Evolutionary conservation across 2,329 filamentous ascomycete genomes (phyloP), one percentile per base, ranked within the genome.

Genomic region (Arthrobotrys iridis): DNA sequence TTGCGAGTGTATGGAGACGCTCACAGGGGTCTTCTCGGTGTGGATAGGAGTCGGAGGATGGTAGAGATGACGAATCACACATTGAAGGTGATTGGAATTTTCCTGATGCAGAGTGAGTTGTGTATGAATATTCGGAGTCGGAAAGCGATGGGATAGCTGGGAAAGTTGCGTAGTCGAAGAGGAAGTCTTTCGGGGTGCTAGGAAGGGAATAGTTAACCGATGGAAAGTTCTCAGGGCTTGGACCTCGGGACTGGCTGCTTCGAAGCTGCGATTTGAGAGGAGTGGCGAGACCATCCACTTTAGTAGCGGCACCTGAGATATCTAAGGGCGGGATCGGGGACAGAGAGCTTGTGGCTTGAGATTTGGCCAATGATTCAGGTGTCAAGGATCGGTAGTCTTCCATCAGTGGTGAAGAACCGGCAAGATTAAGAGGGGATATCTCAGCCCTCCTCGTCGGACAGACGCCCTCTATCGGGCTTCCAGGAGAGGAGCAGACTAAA

Each of bases 1-100:
- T 30, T n/a, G 43, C 52, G 2, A 74, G 55, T 2, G 68, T 74
- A n/a, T 62, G 8, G 7, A 74, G 28, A 22, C 55, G 48, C 0
- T 52, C 68, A 50, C 41, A 74, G 3, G 52, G 30, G 2, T 37
- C 43, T 7, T 40, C 60, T 50, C 45, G 28, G 3, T 6, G 1
- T 22, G 37, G 13, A 18, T 46, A 0, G n/a, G 37, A 10, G 6
- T 4, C 8, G n/a, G 7, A 43, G n/a, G 6, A 7, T 20, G 7
- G 28, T 33, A 33, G 40, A 13, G 11, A 50, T 5, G 18, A 4
- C 20, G 28, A 33, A 10, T 33, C 4, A 33, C 28, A 33, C 30
- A 37, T 24, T 3, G 8, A 10, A 33, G 28, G 10, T 5, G 18
- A 13, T 55, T 30, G 26, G 11, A 18, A 18, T 20, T 3, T 8